Evolutionary conservation across 2,329 filamentous ascomycete genomes (phyloP), one percentile per base, ranked within the genome.

Genomic region (Simplicillium sp.): DNA sequence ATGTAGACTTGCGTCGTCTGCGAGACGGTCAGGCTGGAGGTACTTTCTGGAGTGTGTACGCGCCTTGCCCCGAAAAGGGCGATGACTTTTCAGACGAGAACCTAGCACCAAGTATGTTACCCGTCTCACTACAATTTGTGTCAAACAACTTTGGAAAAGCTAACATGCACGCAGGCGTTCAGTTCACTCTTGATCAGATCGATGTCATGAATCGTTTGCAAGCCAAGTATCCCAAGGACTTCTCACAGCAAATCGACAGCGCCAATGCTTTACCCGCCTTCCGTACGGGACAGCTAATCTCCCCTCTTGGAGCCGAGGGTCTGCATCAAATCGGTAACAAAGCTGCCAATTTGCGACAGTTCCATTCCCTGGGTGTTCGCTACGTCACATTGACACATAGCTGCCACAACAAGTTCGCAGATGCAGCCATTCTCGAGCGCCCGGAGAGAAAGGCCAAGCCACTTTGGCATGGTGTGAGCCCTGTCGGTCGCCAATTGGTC

Each of bases 321-420:
- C 73, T 96, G 7, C 90, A 97, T 56, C 90, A 95, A 54, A 94
- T 97, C 50, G 89, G 87, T 44, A 95, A 96, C 63, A 85, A 80
- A 1, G 68, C 81, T 17, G 73, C 83, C 33, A 88, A 80, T 41
- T 68, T 97, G 9, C 80, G 90, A 7, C 70, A 77, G 17, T 95
- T 82, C 60, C 70, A 92, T 58, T 67, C 73, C 3, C 70, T 94
- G 3, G 90, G 90, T 2, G 88, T 89, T 5, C 80, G 87, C 38
- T 96, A 96, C 54, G 81, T 82, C 14, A 96, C 89, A 0, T 67
- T 97, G 13, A 95, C 87, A 2, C 90, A 94, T 68, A 94, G 94
- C 60, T 96, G 89, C 63, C 86, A 94, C 60, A 97, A 95, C 62
- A 75, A 70, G 38, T 96, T 84, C 59, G 87, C 88, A 37, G 90